Evolutionary conservation across 495 filamentous ascomycete genomes (phyloP).

Genomic region (Aspergillus ostianus): DNA sequence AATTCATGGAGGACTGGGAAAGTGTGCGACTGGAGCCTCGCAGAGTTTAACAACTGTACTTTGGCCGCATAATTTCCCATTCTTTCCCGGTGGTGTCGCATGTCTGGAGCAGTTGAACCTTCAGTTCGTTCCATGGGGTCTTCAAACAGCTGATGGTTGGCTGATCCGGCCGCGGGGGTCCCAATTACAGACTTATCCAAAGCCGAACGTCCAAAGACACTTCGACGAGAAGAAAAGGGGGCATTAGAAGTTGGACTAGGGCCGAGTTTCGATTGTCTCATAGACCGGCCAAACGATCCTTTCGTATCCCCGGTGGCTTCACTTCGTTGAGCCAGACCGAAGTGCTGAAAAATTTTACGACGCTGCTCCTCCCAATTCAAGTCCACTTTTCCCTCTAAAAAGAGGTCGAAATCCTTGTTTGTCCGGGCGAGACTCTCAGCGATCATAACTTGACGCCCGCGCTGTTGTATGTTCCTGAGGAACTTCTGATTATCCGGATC

Average conservation of each 20-base stretch:
- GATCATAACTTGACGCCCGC: constrained; percentile 88
- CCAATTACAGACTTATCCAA: constrained; percentile 83
- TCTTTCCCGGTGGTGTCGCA: constrained; percentile 74
- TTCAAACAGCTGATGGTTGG: constrained; percentile 57
- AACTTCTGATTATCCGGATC: constrained; percentile 84
- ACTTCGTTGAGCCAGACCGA: constrained; percentile 75
- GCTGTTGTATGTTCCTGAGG: constrained; percentile 77
- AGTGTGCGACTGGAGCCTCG: constrained; percentile 59
- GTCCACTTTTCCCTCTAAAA: constrained; percentile 89
- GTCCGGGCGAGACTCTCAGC: constrained; percentile 82
- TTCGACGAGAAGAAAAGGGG: constrained; percentile 46
- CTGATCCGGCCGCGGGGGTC: constrained; percentile 58
- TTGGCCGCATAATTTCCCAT: constrained; percentile 73
- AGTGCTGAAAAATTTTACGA: constrained; percentile 90
- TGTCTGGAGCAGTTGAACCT: constrained; percentile 48
- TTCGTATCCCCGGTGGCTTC: constrained; percentile 40
- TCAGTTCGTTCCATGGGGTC: constrained; percentile 60
- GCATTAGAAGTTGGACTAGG: constrained; percentile 28
- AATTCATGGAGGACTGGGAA: constrained; percentile 74
- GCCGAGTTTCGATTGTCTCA: constrained; percentile 39
- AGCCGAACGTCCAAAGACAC: constrained; percentile 69
- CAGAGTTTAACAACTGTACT: constrained; percentile 71
- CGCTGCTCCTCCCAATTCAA: constrained; percentile 95
- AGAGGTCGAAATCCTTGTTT: constrained; percentile 84
- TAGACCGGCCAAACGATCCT: constrained; percentile 61